Base-by-base conservation (phyloP, 305 asterid species). In the Fraxinus greggii region DNA sequence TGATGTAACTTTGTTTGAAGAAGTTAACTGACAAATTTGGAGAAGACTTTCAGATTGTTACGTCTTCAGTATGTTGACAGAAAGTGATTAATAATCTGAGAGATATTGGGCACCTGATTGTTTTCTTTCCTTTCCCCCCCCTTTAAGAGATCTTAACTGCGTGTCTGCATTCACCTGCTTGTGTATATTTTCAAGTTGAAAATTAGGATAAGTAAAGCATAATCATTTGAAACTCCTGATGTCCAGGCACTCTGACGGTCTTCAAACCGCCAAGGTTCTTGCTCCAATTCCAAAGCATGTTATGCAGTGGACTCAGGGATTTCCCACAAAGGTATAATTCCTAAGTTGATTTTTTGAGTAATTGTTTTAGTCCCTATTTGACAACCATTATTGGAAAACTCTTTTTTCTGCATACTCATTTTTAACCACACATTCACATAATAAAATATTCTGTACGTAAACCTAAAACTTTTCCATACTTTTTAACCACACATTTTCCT, bases 281-380 rank as follows among this genome's bases (percentile, higher is more conserved):
- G 95, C 95, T 80, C 97, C 99, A 67, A 94, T 96, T 77, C 94
- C 99, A 32, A 94, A 93, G 91, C 92, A 91, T 56, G 97, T 95
- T 77, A 92, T 96, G 98, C 90, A 87, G 86, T 94, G 91, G 86
- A 91, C 95, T 73, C 90, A 78, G 72, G 99, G 99, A 79, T 96
- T 91, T 85, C 99, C 99, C 75, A 96, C 98, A 51, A 94, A 91
- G 98, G 99, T 96, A 89, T 38, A 59, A 36, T 70, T 54, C 80
- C 76, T 28, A 24, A 33, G 63, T 54, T 24, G 36, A 24, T 26
- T 9, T 38, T 51, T 65, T 74, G 10, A 78, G 21, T 72, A 69
- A 9, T 65, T 81, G 13, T 61, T 67, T 15, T 40, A 40, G 51
- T 17, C 17, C 17, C 3, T 10, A 40, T 40, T 40, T 10, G 51